Conservation (phyloP, 768 basidiomycete species). For the Trametes cinnabarina region DNA sequence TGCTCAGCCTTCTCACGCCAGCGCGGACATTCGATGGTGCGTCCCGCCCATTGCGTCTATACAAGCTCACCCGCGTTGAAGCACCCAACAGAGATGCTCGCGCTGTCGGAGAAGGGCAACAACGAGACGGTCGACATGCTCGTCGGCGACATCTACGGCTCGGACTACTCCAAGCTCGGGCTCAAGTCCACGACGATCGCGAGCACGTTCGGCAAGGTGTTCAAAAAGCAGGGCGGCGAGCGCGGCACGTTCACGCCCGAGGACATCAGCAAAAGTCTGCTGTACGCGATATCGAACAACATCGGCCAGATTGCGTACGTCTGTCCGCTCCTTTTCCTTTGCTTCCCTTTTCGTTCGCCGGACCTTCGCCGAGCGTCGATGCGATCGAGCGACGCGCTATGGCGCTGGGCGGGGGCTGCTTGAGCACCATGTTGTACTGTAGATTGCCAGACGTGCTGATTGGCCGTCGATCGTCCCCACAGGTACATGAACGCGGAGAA, state of each 20-base stretch:
- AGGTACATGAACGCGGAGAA: constrained; percentile 99
- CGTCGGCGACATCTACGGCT: constrained; percentile 98
- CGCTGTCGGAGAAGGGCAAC: constrained; percentile 89
- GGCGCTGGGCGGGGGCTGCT: constrained; percentile 5
- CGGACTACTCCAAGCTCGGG: constrained; percentile 92
- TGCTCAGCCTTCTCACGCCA: constrained; percentile 91
- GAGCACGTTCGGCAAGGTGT: constrained; percentile 97
- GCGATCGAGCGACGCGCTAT: too few relatives aligned
- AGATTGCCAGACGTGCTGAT: neutral
- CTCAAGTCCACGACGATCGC: constrained; percentile 98
- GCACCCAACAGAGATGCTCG: constrained; percentile 79
- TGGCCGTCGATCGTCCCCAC: constrained; percentile 19
- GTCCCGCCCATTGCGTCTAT: constrained; percentile 30
- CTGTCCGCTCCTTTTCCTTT: constrained; percentile 10
- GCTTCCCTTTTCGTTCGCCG: neutral
- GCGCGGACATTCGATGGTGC: constrained; percentile 93
- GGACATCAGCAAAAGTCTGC: constrained; percentile 90
- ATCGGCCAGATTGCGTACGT: constrained; percentile 99
- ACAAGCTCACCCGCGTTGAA: neutral
- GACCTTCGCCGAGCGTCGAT: neutral
- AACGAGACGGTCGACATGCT: constrained; percentile 97
- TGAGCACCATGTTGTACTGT: neutral
- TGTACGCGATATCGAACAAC: constrained; percentile 98
- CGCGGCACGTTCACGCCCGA: constrained; percentile 82
- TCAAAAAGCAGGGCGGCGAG: constrained; percentile 82